Conservation (phyloP, 805 yeast species). For the Maudiozyma bulderi region DNA sequence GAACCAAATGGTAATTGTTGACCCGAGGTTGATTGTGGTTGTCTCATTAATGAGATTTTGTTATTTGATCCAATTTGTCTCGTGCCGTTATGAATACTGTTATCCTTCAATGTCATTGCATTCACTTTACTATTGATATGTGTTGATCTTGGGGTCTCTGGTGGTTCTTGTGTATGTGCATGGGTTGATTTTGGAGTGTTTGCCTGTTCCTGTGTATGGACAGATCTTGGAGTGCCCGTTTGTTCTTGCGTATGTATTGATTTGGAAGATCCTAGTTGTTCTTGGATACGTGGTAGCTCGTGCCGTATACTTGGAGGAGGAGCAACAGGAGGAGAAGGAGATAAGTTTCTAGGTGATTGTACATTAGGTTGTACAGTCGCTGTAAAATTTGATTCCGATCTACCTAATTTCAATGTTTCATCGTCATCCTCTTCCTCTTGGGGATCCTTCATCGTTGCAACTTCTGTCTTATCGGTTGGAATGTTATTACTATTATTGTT, state of each 20-base stretch:
- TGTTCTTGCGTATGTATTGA: no score
- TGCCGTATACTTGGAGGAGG: background rate
- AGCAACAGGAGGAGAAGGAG: background rate
- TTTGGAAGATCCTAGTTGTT: no score
- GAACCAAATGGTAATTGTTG: background rate
- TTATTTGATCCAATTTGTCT: background rate
- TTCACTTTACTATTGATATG: conserved; percentile 3
- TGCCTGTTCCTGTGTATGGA: no score
- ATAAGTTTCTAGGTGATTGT: background rate
- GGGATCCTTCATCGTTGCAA: background rate
- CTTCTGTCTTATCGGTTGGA: background rate
- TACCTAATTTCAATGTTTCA: background rate
- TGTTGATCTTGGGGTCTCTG: background rate
- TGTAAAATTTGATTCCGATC: background rate
- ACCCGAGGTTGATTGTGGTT: background rate
- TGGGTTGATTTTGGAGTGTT: no score
- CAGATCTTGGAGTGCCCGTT: no score
- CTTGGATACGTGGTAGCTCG: background rate
- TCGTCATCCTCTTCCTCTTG: background rate
- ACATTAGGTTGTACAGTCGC: background rate
- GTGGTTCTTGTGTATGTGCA: background rate
- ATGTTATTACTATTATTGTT: background rate
- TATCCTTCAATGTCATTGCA: conserved; percentile 3
- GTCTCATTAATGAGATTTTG: background rate
- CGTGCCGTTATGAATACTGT: background rate